Evolutionary conservation across 2,329 filamentous ascomycete genomes (phyloP), one percentile per base, ranked within the genome.

Genomic region (Talaromyces sp.): DNA sequence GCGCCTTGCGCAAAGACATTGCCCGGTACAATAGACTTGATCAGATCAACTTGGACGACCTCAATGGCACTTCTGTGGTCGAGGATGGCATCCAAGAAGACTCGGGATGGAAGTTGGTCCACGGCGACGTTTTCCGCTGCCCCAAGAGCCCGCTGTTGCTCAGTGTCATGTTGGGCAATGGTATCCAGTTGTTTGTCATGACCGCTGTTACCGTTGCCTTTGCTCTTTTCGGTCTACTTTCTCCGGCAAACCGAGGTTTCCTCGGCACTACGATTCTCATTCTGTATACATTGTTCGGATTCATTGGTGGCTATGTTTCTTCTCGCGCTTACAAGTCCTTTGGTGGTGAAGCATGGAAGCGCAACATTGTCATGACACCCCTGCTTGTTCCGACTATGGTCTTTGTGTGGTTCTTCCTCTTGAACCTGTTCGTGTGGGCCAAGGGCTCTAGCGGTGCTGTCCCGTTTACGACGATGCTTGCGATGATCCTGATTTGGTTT

Each of bases 31-130:
- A 99, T 79, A 88, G 93, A 36, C 83, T 99, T 44, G 93, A 99
- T 70, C 87, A 91, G 72, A 91, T 96, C 76, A 91, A 89, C 67
- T 82, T 98, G 36, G 93, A 97, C 63, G 93, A 98, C 72, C 82
- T 98, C 39, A 89, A 89, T 47, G 91, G 90, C 47, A 91, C 88
- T 2, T 89, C 87, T 44, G 88, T 84, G 10, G 81, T 92, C 6
- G 93, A 97, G 67, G 93, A 98, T 70, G 93, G 93, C 36, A 91
- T 98, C 0, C 93, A 96, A 75, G 95, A 99, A 72, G 95, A 99
- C 75, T 97, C 93, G 10, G 95, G 95, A 64, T 99, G 95, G 95
- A 99, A 99, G 78, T 80, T 99, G 55, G 93, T 99, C 0, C 95
- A 99, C 70, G 95, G 95, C 59, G 95, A 99, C 74, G 93, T 98